Evolutionary conservation across 73 alveolate genomes (phyloP).

Genomic region (Urostyla sp.): DNA sequence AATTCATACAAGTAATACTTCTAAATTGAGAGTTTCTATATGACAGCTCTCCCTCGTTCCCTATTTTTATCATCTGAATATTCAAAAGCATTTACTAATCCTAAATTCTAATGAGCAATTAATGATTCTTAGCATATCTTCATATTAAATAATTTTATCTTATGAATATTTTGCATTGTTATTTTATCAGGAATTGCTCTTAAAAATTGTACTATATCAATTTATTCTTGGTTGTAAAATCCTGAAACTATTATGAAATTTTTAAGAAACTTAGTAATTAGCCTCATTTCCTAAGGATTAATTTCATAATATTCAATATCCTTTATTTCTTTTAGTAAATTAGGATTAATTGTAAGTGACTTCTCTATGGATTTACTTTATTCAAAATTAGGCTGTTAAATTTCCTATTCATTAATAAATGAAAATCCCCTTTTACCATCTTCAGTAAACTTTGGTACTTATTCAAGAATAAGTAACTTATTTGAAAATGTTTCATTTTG

Average conservation of each 20-base stretch:
- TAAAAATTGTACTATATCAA: slow-evolving; percentile 49
- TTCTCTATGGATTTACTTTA: no score
- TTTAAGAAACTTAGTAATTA: slow-evolving; percentile 45
- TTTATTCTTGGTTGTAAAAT: slow-evolving; percentile 43
- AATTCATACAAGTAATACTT: no score
- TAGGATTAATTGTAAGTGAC: no score
- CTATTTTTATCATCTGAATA: slow-evolving; percentile 66
- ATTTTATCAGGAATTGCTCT: slow-evolving; percentile 60
- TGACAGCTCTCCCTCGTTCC: slow-evolving; percentile 55
- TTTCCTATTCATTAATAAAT: no score
- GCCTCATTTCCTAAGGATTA: slow-evolving; percentile 8
- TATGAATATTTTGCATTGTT: slow-evolving; percentile 5
- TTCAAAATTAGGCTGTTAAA: no score
- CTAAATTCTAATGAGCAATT: slow-evolving; percentile 59
- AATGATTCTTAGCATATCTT: slow-evolving; percentile 54
- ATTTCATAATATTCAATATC: no score
- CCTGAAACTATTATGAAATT: slow-evolving; percentile 66
- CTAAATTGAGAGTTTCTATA: slow-evolving; percentile 23
- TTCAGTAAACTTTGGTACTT: no score
- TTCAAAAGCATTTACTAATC: slow-evolving; percentile 67
- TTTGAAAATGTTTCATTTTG: no score
- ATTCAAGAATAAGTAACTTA: no score
- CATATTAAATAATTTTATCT: slow-evolving; percentile 47
- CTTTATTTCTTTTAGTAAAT: no score
- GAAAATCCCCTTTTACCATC: no score